Evolutionary conservation across 176 grass and related monocot genomes (phyloP), one percentile per base, ranked within the genome.

Genomic region (Oryza glaberrima): DNA sequence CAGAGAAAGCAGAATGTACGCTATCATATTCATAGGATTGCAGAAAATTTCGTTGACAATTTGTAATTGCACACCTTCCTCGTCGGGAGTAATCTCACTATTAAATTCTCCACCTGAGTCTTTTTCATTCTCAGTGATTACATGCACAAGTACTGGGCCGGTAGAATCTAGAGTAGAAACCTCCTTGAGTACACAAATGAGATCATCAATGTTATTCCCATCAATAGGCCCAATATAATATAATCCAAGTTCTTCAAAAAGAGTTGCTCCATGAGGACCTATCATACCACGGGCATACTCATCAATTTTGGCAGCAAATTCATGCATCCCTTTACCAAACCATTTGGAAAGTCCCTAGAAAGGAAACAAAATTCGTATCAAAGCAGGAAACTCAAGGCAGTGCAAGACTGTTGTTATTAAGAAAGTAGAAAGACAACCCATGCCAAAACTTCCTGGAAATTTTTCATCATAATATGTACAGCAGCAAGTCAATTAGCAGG

Each of bases 151-250:
- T 65, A 95, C 90, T 63, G 93, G 93, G 5, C 93, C 90, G 77
- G 93, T 95, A 77, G 90, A 89, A 83, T 90, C 85, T 81, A 92
- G 44, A 70, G 85, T 90, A 9, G 88, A 84, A 4, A 92, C 87
- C 81, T 95, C 90, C 84, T 88, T 92, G 69, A 95, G 87, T 77
- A 95, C 87, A 81, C 87, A 95, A 75, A 95, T 87, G 49, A 95
- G 82, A 90, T 95, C 93, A 75, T 95, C 88, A 83, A 95, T 95
- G 48, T 88, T 95, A 81, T 81, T 90, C 35, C 90, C 90, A 88
- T 95, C 88, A 54, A 95, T 85, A 68, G 93, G 90, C n/a, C 90
- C 93, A 83, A 95, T 95, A 74, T 95, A 95, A 79, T 95, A 92
- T 28, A 95, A 65, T 23, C 93, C 93, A 80, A 95, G 93, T 77